Base-by-base conservation (phyloP, 2,329 filamentous ascomycete species). In the Monascus ruber region DNA sequence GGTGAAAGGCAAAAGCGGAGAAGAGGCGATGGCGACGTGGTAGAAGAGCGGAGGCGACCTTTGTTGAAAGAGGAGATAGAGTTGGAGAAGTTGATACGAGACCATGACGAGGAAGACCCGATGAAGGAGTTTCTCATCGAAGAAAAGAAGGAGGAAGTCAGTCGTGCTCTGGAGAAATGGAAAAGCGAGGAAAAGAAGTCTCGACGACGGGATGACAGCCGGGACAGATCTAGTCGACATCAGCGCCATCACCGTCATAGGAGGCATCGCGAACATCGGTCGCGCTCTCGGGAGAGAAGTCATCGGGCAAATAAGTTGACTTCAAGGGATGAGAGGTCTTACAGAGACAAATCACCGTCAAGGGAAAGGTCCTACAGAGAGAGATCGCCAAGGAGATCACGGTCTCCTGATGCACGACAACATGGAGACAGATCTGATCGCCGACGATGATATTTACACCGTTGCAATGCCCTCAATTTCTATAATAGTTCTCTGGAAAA, bases 71-170 rank as follows among this genome's bases (percentile, higher is more conserved):
- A 95, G 56, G 88, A 96, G 65, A 68, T 70, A 40, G 88, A 96
- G 58, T 64, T 96, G 36, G 77, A 77, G 37, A 73, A 78, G 34
- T 60, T 96, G 40, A 77, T 93, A 38, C 68, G 75, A 27, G 80
- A 89, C 10, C 83, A 93, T 47, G 91, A 96, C 48, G 88, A 95
- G 24, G 89, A 96, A 44, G 91, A 98, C 59, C 91, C 91, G 0
- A 98, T 98, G 91, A 95, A 94, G 64, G 79, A 77, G 31, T 95
- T 85, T 52, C 59, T 96, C 47, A 79, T 95, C 37, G 77, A 89
- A 47, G 83, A 94, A 64, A 95, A 96, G 73, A 87, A 84, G 63
- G 85, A 86, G 57, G 85, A 94, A 58, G 76, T 94, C 8, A 78
- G 83, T 39, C 74, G 76, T 42, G 88, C 85, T 3, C 63, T 83